Evolutionary conservation across 169 alveolate genomes (phyloP).

Genomic region (Cryptosporidium xiaoi): DNA sequence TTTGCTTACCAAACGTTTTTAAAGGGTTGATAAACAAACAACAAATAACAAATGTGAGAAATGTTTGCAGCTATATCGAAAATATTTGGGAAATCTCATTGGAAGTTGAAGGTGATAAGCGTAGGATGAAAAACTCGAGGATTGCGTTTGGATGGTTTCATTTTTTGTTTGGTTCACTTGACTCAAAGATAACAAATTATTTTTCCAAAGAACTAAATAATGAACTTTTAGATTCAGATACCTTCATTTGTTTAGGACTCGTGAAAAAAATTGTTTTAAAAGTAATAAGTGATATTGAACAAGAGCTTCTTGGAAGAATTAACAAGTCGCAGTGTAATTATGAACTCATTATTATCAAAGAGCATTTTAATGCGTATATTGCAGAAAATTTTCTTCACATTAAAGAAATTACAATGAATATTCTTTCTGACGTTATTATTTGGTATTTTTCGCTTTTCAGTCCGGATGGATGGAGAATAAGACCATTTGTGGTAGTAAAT

Average conservation of each 20-base stretch:
- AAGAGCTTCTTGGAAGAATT: conserved; percentile 24
- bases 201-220: neutral
- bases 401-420: conserved; percentile 9
- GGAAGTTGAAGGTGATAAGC: neutral
- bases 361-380: conserved; percentile 26
- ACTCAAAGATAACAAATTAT: conserved; percentile 3
- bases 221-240: neutral
- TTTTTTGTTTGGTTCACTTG: conserved; percentile 11
- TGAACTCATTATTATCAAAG: conserved; percentile 1
- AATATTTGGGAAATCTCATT: conserved; percentile 26
- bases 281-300: conserved; percentile 20
- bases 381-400: neutral
- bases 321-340: neutral
- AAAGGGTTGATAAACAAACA: conserved; percentile 17
- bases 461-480: conserved; percentile 42
- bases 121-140: neutral
- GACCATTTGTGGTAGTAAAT: conserved; percentile 37
- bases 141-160: conserved; percentile 41
- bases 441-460: conserved; percentile 46
- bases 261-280: conserved; percentile 9
- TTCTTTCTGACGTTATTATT: neutral
- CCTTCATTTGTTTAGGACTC: conserved; percentile 17
- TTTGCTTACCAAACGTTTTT: conserved; percentile 44
- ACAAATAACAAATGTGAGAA: conserved; percentile 1
- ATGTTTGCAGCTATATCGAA: neutral